Conservation (phyloP, 2,329 filamentous ascomycete species). For the Gnomoniopsis smithogilvyi region DNA sequence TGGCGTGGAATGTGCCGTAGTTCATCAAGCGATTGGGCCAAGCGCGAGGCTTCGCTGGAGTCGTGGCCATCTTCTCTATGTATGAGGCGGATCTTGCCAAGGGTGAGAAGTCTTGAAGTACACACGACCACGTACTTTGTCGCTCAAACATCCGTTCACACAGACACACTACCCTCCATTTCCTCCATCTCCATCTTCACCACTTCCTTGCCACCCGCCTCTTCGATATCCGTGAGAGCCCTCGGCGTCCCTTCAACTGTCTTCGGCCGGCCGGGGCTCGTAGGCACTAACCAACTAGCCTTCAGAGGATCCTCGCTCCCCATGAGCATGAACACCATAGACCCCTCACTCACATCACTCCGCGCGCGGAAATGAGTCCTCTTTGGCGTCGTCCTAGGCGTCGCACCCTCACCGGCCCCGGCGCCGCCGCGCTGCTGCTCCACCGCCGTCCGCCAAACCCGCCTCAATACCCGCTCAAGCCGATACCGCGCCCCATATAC, state of each 20-base stretch:
- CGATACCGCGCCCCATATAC: conserved; percentile 28
- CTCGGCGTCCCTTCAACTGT: neutral
- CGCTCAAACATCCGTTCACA: too few relatives aligned
- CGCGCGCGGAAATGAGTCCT: neutral
- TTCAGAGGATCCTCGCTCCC: neutral
- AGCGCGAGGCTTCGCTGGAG: too few relatives aligned
- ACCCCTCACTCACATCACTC: neutral
- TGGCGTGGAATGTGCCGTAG: too few relatives aligned
- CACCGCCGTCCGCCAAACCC: conserved; percentile 21
- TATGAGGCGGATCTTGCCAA: too few relatives aligned
- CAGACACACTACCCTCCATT: too few relatives aligned
- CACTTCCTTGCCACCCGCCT: too few relatives aligned
- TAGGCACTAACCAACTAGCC: conserved; percentile 8
- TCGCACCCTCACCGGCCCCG: neutral
- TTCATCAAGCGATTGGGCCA: too few relatives aligned
- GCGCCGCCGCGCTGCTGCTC: neutral
- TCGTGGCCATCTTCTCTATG: too few relatives aligned
- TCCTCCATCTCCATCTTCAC: too few relatives aligned
- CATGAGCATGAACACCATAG: neutral
- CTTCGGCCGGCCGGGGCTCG: neutral
- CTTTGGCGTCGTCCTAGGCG: neutral
- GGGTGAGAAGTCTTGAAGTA: too few relatives aligned
- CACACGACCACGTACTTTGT: too few relatives aligned
- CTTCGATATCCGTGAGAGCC: neutral
- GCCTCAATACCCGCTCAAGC: conserved; percentile 29